A percentile compares a stretch with the other conserved stretches of the same genome.
These are phyloP conservation scores for Trichoderma asperelloides DNA, from an alignment of 495 filamentous ascomycete genomes.

Conservation along the genomic window DNA sequence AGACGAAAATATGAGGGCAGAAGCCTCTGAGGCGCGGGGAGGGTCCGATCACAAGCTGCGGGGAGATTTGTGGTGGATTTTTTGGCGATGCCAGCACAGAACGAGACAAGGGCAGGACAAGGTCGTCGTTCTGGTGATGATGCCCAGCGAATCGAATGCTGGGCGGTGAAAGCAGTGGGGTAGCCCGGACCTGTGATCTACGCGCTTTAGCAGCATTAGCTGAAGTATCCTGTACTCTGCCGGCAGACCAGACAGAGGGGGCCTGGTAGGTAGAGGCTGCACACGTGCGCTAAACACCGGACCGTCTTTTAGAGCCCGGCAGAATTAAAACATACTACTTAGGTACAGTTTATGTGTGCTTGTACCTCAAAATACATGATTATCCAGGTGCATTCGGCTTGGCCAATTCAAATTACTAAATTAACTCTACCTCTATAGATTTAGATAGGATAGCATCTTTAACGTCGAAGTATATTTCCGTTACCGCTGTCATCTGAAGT, in stretches of 20 bases:
- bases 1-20: neutral
- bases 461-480: too few species aligned
- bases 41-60: constrained; percentile 1
- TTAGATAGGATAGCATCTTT: neutral
- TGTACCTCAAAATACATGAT: too few species aligned
- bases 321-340: too few species aligned
- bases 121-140: neutral
- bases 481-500: too few species aligned
- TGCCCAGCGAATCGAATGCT: neutral
- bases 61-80: neutral
- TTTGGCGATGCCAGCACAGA: neutral
- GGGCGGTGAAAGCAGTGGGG: neutral
- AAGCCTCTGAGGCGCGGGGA: neutral
- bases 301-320: constrained; percentile 5
- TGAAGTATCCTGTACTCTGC: neutral
- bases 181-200: neutral
- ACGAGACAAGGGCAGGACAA: neutral
- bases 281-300: neutral
- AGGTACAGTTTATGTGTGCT: too few species aligned
- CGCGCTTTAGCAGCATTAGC: neutral
- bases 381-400: too few species aligned
- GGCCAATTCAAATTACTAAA: too few species aligned
- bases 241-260: neutral
- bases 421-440: neutral
- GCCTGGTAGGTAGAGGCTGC: neutral